Percentiles rank a stretch among this genome's conserved stretches.
phyloP scores from a whole-genome alignment of 305 asterid genomes.

The Rubia tinctorum region DNA sequence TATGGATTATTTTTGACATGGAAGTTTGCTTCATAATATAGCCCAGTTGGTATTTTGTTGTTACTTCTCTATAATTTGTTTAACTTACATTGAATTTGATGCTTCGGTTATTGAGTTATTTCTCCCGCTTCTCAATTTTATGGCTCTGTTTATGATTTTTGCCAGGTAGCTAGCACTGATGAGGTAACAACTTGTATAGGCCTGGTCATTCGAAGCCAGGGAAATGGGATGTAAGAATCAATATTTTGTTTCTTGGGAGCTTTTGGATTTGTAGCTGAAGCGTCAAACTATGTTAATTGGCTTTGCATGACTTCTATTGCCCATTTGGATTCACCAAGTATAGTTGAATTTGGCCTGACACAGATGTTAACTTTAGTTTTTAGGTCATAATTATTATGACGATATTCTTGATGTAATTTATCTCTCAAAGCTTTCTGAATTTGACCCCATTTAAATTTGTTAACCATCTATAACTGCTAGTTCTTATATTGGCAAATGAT shows the following conservation, averaged over 20 bases:
- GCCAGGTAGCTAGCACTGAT: conserved; percentile 79
- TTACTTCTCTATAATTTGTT: not conserved
- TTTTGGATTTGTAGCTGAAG: not conserved
- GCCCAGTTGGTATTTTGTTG: not conserved
- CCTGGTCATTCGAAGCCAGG: conserved; percentile 61
- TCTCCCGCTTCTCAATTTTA: not conserved
- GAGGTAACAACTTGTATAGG: conserved; percentile 98
- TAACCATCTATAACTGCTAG: conserved; percentile 13
- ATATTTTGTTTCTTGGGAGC: not conserved
- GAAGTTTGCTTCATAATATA: not conserved
- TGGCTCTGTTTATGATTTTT: conserved; percentile 20
- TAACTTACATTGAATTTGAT: not conserved
- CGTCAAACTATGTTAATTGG: conserved; percentile 9
- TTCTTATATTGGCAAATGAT: not conserved
- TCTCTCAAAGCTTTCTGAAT: conserved; percentile 11
- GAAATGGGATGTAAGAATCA: conserved; percentile 69
- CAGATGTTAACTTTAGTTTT: conserved; percentile 78
- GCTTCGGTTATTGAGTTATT: conserved; percentile 8
- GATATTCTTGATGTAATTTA: conserved; percentile 59
- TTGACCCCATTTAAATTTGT: conserved; percentile 18
- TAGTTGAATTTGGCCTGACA: conserved; percentile 65
- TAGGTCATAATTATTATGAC: conserved; percentile 51
- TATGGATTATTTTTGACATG: not conserved
- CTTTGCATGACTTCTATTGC: conserved; percentile 74
- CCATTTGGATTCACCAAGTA: conserved; percentile 77